These are phyloP conservation scores for Pseudogymnoascus sp. DNA, from an alignment of 2,329 filamentous ascomycete genomes.

Conservation along the genomic window DNA sequence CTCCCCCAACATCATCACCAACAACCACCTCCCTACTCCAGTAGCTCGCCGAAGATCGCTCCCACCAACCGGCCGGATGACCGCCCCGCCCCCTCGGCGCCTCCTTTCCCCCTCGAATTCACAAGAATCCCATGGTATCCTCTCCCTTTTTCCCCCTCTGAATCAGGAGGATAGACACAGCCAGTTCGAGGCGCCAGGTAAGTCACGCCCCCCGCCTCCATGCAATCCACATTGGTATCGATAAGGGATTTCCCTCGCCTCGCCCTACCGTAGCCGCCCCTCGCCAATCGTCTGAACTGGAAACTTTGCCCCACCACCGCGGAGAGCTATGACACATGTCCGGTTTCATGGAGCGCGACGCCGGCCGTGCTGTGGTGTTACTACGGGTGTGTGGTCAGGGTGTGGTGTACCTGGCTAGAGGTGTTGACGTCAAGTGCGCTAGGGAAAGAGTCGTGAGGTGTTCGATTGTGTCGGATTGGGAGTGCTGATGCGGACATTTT, in stretches of 20 bases:
- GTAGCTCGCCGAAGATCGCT: conserved; percentile 1
- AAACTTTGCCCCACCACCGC: background rate
- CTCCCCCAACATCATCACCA: background rate
- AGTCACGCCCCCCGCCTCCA: background rate
- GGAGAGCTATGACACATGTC: background rate
- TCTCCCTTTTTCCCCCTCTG: background rate
- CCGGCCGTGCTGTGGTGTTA: background rate
- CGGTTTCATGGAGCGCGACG: conserved; percentile 1
- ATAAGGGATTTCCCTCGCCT: background rate
- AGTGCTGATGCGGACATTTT: background rate
- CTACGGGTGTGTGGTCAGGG: background rate
- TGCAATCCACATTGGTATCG: background rate
- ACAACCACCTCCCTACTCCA: background rate
- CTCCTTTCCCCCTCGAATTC: background rate
- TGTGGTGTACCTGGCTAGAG: background rate
- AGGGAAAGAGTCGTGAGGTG: background rate
- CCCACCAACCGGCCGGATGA: background rate
- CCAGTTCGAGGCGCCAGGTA: background rate
- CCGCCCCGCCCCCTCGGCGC: background rate
- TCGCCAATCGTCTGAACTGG: background rate
- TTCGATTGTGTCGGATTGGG: background rate
- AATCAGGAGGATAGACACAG: background rate
- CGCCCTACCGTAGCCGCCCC: background rate
- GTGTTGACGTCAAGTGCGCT: background rate
- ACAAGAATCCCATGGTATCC: background rate